Percentiles rank a stretch among this genome's conserved stretches.
Evolutionary conservation across 164 flowering plant species (phyloP).

Genomic region (Tinospora cordifolia): DNA sequence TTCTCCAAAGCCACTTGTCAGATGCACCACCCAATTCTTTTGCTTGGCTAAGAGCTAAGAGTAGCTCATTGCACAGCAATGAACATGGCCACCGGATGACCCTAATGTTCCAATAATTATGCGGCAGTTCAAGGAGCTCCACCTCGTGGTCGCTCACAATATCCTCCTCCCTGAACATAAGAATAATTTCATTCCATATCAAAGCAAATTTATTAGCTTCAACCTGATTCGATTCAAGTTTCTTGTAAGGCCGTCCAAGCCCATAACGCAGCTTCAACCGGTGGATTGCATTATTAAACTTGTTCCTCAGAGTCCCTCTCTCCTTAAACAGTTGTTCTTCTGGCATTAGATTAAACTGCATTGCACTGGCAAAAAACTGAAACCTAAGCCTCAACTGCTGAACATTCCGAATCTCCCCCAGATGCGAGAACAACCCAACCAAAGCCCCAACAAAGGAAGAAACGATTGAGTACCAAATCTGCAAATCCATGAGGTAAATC

Average conservation of each 20-base stretch:
- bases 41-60: conserved; percentile 80
- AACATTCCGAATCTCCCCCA: conserved; percentile 85
- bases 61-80: conserved; percentile 80
- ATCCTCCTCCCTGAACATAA: conserved; percentile 76
- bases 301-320: conserved; percentile 40
- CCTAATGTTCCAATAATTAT: conserved; percentile 68
- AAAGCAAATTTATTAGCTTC: conserved; percentile 72
- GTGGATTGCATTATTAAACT: conserved; percentile 56
- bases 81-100: conserved; percentile 97
- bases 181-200: conserved; percentile 82
- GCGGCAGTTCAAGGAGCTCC: conserved; percentile 76
- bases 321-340: conserved; percentile 46
- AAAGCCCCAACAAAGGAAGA: conserved; percentile 67
- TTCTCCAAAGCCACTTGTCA: conserved; percentile 60
- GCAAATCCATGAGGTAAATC: conserved; percentile 79
- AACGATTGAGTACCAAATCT: conserved; percentile 76
- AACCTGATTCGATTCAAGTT: conserved; percentile 71
- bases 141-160: conserved; percentile 66
- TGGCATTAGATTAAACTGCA: conserved; percentile 89
- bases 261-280: conserved; percentile 78
- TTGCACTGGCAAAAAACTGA: conserved; percentile 87
- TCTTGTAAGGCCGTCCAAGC: conserved; percentile 61
- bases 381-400: conserved; percentile 77
- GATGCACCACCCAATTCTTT: conserved; percentile 40
- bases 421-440: conserved; percentile 69